phyloP scores from a whole-genome alignment of 768 basidiomycete species.

The Artomyces pyxidatus region DNA sequence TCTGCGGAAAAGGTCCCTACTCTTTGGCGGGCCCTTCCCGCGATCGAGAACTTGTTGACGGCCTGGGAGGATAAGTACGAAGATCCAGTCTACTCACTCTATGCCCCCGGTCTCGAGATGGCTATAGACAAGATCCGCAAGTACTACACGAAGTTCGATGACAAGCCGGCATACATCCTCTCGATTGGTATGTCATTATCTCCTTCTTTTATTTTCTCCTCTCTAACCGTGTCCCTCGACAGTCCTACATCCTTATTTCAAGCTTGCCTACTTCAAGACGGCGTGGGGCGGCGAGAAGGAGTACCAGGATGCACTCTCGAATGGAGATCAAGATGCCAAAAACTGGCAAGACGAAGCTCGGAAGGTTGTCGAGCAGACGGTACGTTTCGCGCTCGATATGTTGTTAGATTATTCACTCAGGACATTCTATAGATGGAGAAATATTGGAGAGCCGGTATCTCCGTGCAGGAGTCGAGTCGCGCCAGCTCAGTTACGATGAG shows the following conservation, averaged over 20 bases:
- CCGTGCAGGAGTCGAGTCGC: not conserved
- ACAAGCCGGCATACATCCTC: slow-evolving; percentile 16
- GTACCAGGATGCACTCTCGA: slow-evolving; percentile 9
- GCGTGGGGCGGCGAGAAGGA: slow-evolving; percentile 23
- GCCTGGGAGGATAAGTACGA: slow-evolving; percentile 21
- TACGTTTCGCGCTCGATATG: slow-evolving; percentile 1
- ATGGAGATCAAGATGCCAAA: slow-evolving; percentile 8
- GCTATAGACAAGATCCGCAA: slow-evolving; percentile 21
- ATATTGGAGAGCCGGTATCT: not conserved
- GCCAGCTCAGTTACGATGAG: not conserved
- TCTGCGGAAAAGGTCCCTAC: slow-evolving; percentile 20
- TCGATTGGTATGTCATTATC: slow-evolving; percentile 20
- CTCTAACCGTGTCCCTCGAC: not conserved
- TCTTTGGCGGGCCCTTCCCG: slow-evolving; percentile 21
- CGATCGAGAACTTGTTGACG: slow-evolving; percentile 21
- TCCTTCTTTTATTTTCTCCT: too few species aligned
- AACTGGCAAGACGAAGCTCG: slow-evolving; percentile 15
- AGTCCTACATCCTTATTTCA: slow-evolving; percentile 27
- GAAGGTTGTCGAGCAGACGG: slow-evolving; percentile 5
- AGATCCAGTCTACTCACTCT: slow-evolving; percentile 9
- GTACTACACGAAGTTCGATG: slow-evolving; percentile 17
- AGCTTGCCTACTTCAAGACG: slow-evolving; percentile 19
- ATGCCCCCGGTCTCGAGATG: slow-evolving; percentile 14
- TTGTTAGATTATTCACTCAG: not conserved
- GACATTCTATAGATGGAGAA: not conserved